phyloP scores from a whole-genome alignment of 2,329 filamentous ascomycete species.

The Orbilia blumenaviensis region DNA sequence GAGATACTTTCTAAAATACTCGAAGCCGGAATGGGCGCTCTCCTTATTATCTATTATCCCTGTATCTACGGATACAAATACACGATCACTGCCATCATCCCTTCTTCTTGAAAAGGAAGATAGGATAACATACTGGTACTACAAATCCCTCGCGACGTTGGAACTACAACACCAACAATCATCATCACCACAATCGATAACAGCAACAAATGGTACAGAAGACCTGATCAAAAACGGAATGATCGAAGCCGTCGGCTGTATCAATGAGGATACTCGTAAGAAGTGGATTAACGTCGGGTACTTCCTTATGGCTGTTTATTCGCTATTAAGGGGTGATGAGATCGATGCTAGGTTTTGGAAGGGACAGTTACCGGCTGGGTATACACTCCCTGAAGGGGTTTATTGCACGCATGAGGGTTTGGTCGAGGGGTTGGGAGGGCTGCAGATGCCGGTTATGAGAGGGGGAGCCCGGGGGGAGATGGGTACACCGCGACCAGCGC shows the following conservation, averaged over 20 bases:
- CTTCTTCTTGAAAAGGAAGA: slow-evolving; percentile 6
- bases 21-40: background rate
- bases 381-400: background rate
- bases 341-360: slow-evolving; percentile 34
- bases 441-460: too few relatives aligned
- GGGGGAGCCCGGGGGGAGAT: too few relatives aligned
- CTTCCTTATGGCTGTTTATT: slow-evolving; percentile 6
- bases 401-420: too few relatives aligned
- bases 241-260: slow-evolving; percentile 5
- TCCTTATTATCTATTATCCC: background rate
- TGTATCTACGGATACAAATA: background rate
- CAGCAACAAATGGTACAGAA: background rate
- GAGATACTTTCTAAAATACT: slow-evolving; percentile 13
- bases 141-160: slow-evolving; percentile 11
- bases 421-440: too few relatives aligned
- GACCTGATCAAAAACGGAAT: slow-evolving; percentile 31
- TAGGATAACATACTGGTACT: slow-evolving; percentile 22
- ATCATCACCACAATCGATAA: too few relatives aligned
- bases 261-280: background rate
- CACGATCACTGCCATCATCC: background rate
- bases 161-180: too few relatives aligned
- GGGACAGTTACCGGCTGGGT: slow-evolving; percentile 4
- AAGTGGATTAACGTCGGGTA: slow-evolving; percentile 29
- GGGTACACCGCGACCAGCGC: background rate
- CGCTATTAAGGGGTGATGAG: slow-evolving; percentile 6